Evolutionary conservation across 2,329 filamentous ascomycete species (phyloP).

Genomic region (Colletotrichum godetiae): DNA sequence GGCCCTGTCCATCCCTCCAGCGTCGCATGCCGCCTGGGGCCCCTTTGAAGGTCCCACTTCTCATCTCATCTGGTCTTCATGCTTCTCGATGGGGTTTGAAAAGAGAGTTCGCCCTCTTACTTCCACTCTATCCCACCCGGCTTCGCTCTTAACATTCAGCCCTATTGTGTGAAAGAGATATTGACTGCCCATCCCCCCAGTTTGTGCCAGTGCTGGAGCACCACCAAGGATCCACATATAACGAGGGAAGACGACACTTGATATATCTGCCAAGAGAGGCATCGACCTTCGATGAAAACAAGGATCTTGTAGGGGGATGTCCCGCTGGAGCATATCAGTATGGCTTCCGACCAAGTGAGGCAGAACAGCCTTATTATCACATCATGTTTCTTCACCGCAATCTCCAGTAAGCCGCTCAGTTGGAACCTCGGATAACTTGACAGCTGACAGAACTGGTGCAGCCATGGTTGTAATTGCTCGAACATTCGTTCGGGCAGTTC

Average conservation of each 20-base stretch:
- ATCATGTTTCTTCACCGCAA: slow-evolving; percentile 32
- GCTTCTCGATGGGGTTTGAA: slow-evolving; percentile 9
- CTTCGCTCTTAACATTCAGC: neutral
- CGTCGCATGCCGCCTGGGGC: slow-evolving; percentile 18
- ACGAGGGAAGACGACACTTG: neutral
- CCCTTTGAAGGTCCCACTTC: neutral
- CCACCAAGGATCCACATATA: neutral
- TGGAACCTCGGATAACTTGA: too few relatives aligned
- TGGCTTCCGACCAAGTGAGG: slow-evolving; percentile 37
- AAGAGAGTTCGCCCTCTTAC: slow-evolving; percentile 8
- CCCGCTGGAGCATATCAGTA: slow-evolving; percentile 18
- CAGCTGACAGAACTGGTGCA: neutral
- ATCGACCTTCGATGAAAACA: neutral
- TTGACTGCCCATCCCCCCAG: neutral
- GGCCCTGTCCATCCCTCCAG: slow-evolving; percentile 16
- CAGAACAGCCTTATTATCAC: slow-evolving; percentile 38
- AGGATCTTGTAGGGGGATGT: neutral
- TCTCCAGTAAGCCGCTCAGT: slow-evolving; percentile 32
- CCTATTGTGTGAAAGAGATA: neutral
- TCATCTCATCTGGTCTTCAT: slow-evolving; percentile 16
- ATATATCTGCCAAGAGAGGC: neutral
- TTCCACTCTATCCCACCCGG: neutral
- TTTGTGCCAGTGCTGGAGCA: neutral
- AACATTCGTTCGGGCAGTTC: slow-evolving; percentile 28
- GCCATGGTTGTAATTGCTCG: slow-evolving; percentile 35